Percentiles rank a stretch among this genome's conserved stretches.
phyloP scores from a whole-genome alignment of 2,329 filamentous ascomycete species.

The Ramichloridium luteum region DNA sequence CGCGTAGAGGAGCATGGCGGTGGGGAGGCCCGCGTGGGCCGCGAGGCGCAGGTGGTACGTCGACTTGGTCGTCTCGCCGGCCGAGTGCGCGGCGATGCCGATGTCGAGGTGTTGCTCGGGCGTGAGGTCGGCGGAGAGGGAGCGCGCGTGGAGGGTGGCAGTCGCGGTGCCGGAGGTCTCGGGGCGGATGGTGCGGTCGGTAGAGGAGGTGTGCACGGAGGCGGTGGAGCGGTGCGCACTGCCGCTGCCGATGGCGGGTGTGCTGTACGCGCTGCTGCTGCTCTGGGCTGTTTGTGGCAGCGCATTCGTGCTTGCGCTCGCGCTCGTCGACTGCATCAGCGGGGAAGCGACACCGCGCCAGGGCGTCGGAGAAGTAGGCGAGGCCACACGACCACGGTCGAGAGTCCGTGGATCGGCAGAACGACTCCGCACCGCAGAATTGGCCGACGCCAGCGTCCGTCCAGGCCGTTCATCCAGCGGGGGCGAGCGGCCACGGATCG shows the following conservation, averaged over 20 bases:
- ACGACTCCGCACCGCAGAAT: slow-evolving; percentile 16
- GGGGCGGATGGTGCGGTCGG: slow-evolving; percentile 33
- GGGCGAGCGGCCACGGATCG: background rate
- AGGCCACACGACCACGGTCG: slow-evolving; percentile 3
- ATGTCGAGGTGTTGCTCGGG: slow-evolving; percentile 82
- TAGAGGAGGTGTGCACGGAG: slow-evolving; percentile 25
- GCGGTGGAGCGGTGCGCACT: slow-evolving; percentile 20
- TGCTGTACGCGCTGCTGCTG: slow-evolving; percentile 15
- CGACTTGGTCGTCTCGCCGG: slow-evolving; percentile 77
- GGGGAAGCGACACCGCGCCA: background rate
- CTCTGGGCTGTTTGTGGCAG: background rate
- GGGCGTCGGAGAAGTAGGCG: background rate
- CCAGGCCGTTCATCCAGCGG: slow-evolving; percentile 9
- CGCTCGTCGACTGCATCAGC: background rate
- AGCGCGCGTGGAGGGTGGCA: slow-evolving; percentile 38
- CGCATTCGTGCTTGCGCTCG: background rate
- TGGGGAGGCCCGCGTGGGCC: slow-evolving; percentile 72
- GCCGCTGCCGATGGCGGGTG: background rate
- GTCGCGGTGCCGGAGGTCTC: slow-evolving; percentile 21
- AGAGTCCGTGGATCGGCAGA: slow-evolving; percentile 20
- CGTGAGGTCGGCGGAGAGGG: slow-evolving; percentile 53
- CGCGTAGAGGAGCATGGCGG: slow-evolving; percentile 91
- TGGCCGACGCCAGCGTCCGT: slow-evolving; percentile 7
- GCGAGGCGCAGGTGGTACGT: slow-evolving; percentile 91
- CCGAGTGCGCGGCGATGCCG: slow-evolving; percentile 81